Evolutionary conservation across 1,284 basidiomycete species (phyloP).

Genomic region (Amylostereum chailletii): DNA sequence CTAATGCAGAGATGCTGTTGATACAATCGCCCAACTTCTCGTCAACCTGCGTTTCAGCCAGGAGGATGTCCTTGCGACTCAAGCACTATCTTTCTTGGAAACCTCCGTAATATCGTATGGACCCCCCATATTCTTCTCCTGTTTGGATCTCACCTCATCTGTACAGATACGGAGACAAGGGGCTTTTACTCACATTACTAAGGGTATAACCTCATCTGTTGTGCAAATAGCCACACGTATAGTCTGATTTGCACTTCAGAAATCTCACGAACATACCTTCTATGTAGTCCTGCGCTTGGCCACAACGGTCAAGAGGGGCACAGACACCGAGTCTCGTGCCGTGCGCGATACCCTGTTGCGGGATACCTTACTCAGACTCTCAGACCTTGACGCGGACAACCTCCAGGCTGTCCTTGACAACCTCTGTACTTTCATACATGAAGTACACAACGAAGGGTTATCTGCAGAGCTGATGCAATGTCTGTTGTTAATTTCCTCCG

Average conservation of each 20-base stretch:
- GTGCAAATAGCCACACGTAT: neutral
- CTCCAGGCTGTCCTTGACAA: constrained; percentile 37
- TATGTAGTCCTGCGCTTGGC: neutral
- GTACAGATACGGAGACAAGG: constrained; percentile 42
- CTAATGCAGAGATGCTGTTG: constrained; percentile 33
- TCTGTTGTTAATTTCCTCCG: constrained; percentile 21
- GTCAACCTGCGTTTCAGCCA: constrained; percentile 34
- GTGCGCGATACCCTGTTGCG: neutral
- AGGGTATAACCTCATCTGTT: constrained; percentile 31
- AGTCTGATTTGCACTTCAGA: neutral
- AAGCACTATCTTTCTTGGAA: constrained; percentile 47
- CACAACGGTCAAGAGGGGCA: too few species aligned
- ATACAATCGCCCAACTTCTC: constrained; percentile 39
- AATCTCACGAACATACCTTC: neutral
- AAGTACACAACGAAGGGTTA: constrained; percentile 45
- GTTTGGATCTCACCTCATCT: neutral
- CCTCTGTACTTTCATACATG: constrained; percentile 40
- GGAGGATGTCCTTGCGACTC: constrained; percentile 50
- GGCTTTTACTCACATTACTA: constrained; percentile 46
- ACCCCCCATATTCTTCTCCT: neutral
- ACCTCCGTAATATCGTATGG: constrained; percentile 9
- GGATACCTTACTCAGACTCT: neutral
- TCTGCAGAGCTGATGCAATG: constrained; percentile 43
- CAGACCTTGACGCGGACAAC: neutral
- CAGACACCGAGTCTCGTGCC: too few species aligned